A percentile compares a stretch with the other conserved stretches of the same genome.
These are phyloP conservation scores for Thinopyrum elongatum DNA, from an alignment of 176 grass and related monocot species.

Conservation along the genomic window DNA sequence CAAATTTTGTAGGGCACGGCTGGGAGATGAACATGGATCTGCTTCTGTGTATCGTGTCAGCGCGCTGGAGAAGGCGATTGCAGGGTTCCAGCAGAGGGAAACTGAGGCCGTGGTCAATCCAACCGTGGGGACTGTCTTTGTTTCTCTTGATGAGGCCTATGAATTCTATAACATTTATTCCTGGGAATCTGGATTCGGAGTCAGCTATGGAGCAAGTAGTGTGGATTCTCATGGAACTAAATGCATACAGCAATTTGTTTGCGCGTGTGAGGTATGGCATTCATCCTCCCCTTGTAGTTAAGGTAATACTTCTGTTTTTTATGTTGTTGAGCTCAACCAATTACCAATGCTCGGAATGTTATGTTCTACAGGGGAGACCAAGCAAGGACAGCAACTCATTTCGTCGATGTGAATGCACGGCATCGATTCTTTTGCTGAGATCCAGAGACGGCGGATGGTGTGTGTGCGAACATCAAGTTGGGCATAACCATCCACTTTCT, in stretches of 20 bases:
- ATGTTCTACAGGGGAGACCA: background rate
- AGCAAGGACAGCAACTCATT: background rate
- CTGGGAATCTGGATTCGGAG: background rate
- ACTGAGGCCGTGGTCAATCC: background rate
- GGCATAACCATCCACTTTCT: conserved; percentile 7
- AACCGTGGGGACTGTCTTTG: background rate
- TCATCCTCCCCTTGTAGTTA: background rate
- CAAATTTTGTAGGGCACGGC: background rate
- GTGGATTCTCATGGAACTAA: background rate
- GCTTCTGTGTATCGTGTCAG: background rate
- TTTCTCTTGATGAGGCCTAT: background rate
- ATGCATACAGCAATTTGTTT: background rate
- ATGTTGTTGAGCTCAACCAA: background rate
- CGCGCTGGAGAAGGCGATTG: background rate
- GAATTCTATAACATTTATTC: conserved; percentile 9
- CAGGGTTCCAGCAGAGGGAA: background rate
- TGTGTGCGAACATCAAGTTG: background rate
- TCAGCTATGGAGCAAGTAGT: background rate
- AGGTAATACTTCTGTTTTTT: background rate
- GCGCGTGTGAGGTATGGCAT: background rate
- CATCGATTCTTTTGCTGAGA: background rate
- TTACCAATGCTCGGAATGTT: background rate
- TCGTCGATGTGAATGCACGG: background rate
- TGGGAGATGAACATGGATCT: background rate
- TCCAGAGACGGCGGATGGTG: background rate